phyloP scores from a whole-genome alignment of 1,284 basidiomycete species.

The Grifola frondosa region DNA sequence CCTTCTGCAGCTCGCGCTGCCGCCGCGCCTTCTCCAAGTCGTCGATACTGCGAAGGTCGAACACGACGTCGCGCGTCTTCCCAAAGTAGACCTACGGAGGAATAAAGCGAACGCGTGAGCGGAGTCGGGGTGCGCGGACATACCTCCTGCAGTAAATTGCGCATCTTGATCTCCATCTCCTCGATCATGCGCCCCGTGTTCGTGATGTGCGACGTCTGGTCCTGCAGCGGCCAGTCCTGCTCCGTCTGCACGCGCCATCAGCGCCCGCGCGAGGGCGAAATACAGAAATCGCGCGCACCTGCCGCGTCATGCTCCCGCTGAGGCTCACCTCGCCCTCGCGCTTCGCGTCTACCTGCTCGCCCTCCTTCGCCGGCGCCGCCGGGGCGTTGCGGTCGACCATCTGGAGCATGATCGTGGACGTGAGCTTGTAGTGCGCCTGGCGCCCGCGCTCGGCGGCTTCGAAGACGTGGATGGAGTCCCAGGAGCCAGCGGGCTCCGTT shows the following conservation, averaged over 20 bases:
- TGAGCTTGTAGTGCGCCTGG: slow-evolving; percentile 95
- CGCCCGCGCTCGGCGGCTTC: slow-evolving; percentile 89
- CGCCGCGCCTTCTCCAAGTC: slow-evolving; percentile 82
- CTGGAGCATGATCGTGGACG: slow-evolving; percentile 97
- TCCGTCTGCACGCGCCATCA: slow-evolving; percentile 59
- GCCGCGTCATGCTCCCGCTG: slow-evolving; percentile 96
- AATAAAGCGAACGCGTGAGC: background rate
- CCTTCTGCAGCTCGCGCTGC: slow-evolving; percentile 88
- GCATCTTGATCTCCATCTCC: slow-evolving; percentile 99
- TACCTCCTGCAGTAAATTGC: slow-evolving; percentile 89
- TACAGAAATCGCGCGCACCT: slow-evolving; percentile 53
- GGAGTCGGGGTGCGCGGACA: slow-evolving; percentile 10
- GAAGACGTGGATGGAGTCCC: slow-evolving; percentile 99
- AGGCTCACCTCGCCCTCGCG: slow-evolving; percentile 78
- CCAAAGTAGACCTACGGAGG: slow-evolving; percentile 86
- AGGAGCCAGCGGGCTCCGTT: slow-evolving; percentile 76
- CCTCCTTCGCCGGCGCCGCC: slow-evolving; percentile 38
- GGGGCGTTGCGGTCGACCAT: slow-evolving; percentile 57
- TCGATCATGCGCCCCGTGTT: slow-evolving; percentile 96
- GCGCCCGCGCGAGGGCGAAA: background rate
- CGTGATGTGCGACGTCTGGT: slow-evolving; percentile 79
- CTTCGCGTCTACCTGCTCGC: slow-evolving; percentile 43
- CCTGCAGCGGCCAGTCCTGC: slow-evolving; percentile 80
- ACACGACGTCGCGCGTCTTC: slow-evolving; percentile 94
- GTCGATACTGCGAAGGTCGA: slow-evolving; percentile 85